Conservation (phyloP, 768 basidiomycete species). For the Leccinum olivaceopallidum region DNA sequence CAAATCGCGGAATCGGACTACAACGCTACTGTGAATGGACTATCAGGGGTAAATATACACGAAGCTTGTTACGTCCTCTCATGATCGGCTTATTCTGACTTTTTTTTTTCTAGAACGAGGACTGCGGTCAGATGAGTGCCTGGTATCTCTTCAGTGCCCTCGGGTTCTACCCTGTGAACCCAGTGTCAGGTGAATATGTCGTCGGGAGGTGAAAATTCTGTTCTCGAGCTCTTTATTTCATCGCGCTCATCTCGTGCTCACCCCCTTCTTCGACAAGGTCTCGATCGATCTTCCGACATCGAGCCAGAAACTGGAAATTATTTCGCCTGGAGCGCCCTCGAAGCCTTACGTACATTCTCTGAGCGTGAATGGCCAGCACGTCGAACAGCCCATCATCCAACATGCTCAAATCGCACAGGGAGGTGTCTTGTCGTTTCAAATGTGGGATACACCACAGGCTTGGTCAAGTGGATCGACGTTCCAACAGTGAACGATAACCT, state of each 20-base stretch:
- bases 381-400: conserved; percentile 49
- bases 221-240: background rate
- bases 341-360: conserved; percentile 64
- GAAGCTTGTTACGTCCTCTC: background rate
- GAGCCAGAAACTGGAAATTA: conserved; percentile 45
- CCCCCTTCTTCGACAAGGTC: conserved; percentile 56
- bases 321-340: conserved; percentile 54
- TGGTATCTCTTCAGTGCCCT: conserved; percentile 85
- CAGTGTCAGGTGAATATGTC: conserved; percentile 72
- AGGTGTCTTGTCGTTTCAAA: conserved; percentile 60
- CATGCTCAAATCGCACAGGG: conserved; percentile 65
- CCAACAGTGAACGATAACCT: background rate
- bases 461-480: conserved; percentile 37
- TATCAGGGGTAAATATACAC: conserved; percentile 59
- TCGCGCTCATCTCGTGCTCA: conserved; percentile 6
- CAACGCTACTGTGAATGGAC: conserved; percentile 63
- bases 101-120: conserved; percentile 61
- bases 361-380: conserved; percentile 49
- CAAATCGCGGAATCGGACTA: conserved; percentile 66
- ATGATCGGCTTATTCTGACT: background rate
- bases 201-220: conserved; percentile 59
- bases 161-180: conserved; percentile 86
- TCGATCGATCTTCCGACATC: conserved; percentile 53
- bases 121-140: conserved; percentile 89
- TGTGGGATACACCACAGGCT: conserved; percentile 50